Percentiles rank a stretch among this genome's conserved stretches.
Conservation (phyloP, 2,329 filamentous ascomycete genomes). For the Xylaria digitata region DNA sequence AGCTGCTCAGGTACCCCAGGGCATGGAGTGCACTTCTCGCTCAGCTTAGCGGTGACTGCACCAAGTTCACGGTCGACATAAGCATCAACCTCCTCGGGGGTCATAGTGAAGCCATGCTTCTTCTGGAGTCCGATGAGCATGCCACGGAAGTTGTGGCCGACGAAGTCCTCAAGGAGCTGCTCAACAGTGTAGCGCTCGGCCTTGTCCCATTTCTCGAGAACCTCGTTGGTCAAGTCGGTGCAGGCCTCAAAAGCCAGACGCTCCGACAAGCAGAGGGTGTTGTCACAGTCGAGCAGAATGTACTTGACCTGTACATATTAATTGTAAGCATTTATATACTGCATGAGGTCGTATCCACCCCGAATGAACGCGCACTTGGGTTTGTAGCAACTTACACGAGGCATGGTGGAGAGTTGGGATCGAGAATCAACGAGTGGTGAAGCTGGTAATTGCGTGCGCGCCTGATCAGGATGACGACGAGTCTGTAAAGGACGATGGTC, state of each 20-base stretch:
- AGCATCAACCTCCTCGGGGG: conserved; percentile 68
- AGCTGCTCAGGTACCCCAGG: conserved; percentile 69
- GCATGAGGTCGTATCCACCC: background rate
- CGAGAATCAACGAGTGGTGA: conserved; percentile 12
- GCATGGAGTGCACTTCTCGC: conserved; percentile 70
- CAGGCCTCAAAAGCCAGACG: conserved; percentile 80
- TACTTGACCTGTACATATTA: conserved; percentile 63
- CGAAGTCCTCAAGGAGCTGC: conserved; percentile 77
- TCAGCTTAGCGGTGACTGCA: conserved; percentile 75
- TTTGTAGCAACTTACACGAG: conserved; percentile 48
- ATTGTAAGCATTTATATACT: conserved; percentile 32
- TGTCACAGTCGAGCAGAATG: conserved; percentile 73
- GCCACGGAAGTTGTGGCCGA: conserved; percentile 82
- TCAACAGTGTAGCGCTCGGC: conserved; percentile 74
- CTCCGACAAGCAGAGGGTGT: conserved; percentile 82
- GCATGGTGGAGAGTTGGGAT: conserved; percentile 47
- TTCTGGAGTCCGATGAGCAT: conserved; percentile 76
- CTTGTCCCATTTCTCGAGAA: conserved; percentile 71
- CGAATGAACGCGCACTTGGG: background rate
- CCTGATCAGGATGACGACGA: conserved; percentile 14
- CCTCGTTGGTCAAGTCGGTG: conserved; percentile 78
- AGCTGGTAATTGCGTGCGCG: conserved; percentile 1
- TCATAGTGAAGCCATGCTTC: conserved; percentile 75
- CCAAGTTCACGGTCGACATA: conserved; percentile 77
- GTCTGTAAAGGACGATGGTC: conserved; percentile 7